Conservation (phyloP, 2,329 filamentous ascomycete genomes). For the Fusarium virguliforme region DNA sequence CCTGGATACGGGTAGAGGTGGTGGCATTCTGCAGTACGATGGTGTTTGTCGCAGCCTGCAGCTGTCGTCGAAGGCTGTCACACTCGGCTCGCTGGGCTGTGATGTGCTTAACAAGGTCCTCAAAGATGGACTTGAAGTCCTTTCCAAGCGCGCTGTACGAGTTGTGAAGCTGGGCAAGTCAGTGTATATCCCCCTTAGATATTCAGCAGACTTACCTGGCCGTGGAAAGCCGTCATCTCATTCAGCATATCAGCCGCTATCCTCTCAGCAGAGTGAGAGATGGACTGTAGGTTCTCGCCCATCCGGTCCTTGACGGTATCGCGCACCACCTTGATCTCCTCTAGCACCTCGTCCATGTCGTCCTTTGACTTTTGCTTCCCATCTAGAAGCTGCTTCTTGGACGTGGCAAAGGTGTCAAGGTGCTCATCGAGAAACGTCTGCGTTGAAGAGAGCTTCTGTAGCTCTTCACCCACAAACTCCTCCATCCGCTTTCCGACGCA, state of each 20-base stretch:
- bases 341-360: conserved; percentile 91
- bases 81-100: conserved; percentile 84
- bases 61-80: conserved; percentile 78
- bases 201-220: conserved; percentile 62
- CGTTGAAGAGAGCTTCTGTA: conserved; percentile 79
- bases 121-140: conserved; percentile 90
- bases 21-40: conserved; percentile 78
- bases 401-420: conserved; percentile 76
- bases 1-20: conserved; percentile 77
- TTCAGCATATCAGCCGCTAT: conserved; percentile 92
- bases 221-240: conserved; percentile 88
- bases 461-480: conserved; percentile 81
- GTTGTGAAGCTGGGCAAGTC: conserved; percentile 74
- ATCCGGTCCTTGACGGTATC: conserved; percentile 91
- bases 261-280: conserved; percentile 87
- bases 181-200: conserved; percentile 17
- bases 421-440: conserved; percentile 81
- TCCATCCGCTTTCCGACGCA: conserved; percentile 81
- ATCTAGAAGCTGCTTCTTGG: conserved; percentile 77
- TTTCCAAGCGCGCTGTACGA: conserved; percentile 88
- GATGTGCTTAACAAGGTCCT: conserved; percentile 83
- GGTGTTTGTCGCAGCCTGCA: conserved; percentile 78
- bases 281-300: conserved; percentile 85
- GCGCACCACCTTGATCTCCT: conserved; percentile 91
- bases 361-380: conserved; percentile 81